These are phyloP conservation scores for Flaveria floridana DNA, from an alignment of 140 eudicot species.

Conservation along the genomic window DNA sequence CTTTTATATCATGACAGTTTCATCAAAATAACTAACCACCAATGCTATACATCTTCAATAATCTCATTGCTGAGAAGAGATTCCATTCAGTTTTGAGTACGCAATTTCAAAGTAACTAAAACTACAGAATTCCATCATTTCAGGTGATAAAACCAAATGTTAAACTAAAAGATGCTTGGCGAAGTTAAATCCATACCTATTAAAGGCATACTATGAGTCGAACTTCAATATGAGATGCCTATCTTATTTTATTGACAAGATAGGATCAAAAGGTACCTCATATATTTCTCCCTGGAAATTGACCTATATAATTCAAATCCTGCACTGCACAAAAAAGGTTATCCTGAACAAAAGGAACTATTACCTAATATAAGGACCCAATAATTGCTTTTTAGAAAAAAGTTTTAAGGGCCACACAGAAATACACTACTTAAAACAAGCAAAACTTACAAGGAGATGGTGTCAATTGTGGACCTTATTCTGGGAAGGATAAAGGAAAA, in stretches of 20 bases:
- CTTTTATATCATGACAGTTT: background rate
- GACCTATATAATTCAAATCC: constrained; percentile 39
- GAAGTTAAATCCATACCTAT: constrained; percentile 31
- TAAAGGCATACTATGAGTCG: constrained; percentile 23
- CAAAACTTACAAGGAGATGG: constrained; percentile 30
- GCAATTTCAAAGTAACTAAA: constrained; percentile 17
- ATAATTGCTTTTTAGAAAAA: constrained; percentile 14
- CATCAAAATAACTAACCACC: constrained; percentile 21
- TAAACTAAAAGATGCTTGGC: constrained; percentile 33
- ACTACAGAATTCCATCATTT: constrained; percentile 5
- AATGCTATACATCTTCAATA: constrained; percentile 26
- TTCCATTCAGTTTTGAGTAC: constrained; percentile 15
- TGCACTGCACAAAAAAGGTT: constrained; percentile 49
- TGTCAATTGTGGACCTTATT: constrained; percentile 4
- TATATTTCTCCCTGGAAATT: constrained; percentile 37
- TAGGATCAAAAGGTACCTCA: constrained; percentile 38
- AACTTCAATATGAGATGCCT: constrained; percentile 25
- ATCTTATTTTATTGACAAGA: constrained; percentile 31
- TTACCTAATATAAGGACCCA: constrained; percentile 30
- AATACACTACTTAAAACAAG: constrained; percentile 23
- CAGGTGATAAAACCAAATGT: constrained; percentile 18
- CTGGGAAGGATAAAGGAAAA: constrained; percentile 22
- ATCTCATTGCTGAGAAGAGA: constrained; percentile 21
- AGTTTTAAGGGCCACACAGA: constrained; percentile 19
- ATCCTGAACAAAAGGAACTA: constrained; percentile 31